These are phyloP conservation scores for Apophysomyces variabilis DNA, from an alignment of 371 early-diverging fungal genomes.

Conservation along the genomic window DNA sequence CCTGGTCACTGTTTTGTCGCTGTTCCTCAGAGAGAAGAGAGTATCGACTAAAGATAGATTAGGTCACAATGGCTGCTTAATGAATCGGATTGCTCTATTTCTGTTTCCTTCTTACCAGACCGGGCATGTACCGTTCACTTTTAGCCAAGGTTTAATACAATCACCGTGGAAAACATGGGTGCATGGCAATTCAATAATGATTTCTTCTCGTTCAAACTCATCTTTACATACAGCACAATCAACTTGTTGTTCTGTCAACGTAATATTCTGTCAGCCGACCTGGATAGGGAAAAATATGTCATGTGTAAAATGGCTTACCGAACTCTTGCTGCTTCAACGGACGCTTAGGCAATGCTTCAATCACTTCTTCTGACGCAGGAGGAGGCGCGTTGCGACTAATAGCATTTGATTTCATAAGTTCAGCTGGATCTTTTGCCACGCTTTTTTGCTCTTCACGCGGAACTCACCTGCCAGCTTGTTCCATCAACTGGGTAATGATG, in stretches of 20 bases:
- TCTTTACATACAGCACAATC: slow-evolving; percentile 88
- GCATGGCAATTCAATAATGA: slow-evolving; percentile 75
- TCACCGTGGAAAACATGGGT: slow-evolving; percentile 84
- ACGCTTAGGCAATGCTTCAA: slow-evolving; percentile 55
- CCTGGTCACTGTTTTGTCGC: slow-evolving; percentile 8
- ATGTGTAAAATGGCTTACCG: slow-evolving; percentile 26
- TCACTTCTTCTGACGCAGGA: slow-evolving; percentile 70
- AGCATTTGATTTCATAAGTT: background rate
- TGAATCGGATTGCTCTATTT: background rate
- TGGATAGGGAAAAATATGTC: background rate
- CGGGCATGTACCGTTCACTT: slow-evolving; percentile 86
- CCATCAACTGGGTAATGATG: slow-evolving; percentile 82
- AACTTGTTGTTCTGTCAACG: slow-evolving; percentile 38
- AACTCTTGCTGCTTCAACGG: slow-evolving; percentile 55
- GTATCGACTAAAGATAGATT: slow-evolving; percentile 32
- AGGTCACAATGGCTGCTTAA: background rate
- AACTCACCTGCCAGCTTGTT: slow-evolving; percentile 62
- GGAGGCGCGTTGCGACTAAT: slow-evolving; percentile 66
- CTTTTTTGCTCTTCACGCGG: background rate
- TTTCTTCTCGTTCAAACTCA: slow-evolving; percentile 64
- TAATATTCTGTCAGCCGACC: background rate
- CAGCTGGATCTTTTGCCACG: background rate
- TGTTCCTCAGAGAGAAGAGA: slow-evolving; percentile 31
- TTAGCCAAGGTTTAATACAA: slow-evolving; percentile 92
- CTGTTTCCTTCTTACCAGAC: slow-evolving; percentile 68